Evolutionary conservation across 768 basidiomycete species (phyloP).

Genomic region (Cyathus striatus): DNA sequence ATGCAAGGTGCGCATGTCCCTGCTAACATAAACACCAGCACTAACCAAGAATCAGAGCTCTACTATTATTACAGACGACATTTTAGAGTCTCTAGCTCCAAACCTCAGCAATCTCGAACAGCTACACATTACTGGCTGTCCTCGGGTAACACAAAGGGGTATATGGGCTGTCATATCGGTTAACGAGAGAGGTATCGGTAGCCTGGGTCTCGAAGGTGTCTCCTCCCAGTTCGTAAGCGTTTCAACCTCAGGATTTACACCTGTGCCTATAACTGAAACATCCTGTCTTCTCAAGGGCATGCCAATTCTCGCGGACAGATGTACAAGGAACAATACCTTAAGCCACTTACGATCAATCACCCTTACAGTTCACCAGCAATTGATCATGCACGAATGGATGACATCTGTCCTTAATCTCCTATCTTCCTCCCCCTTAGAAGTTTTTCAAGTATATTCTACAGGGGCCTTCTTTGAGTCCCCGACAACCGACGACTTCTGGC

Average conservation of each 20-base stretch:
- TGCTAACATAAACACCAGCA: neutral
- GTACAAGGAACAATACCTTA: conserved; percentile 29
- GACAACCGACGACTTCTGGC: conserved; percentile 46
- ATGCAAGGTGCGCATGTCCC: conserved; percentile 48
- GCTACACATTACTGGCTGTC: conserved; percentile 62
- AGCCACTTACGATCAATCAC: conserved; percentile 50
- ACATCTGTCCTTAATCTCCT: conserved; percentile 36
- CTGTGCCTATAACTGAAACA: too few relatives aligned
- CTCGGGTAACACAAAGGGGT: conserved; percentile 60
- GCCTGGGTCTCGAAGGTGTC: conserved; percentile 58
- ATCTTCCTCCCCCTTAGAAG: conserved; percentile 43
- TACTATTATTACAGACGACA: conserved; percentile 49
- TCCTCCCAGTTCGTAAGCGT: conserved; percentile 52
- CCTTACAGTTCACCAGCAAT: conserved; percentile 39
- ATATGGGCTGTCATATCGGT: conserved; percentile 44
- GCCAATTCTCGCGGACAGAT: conserved; percentile 33
- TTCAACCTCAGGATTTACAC: too few relatives aligned
- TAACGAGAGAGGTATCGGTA: conserved; percentile 41
- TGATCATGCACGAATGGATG: conserved; percentile 39
- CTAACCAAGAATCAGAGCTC: conserved; percentile 41
- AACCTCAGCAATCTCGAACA: conserved; percentile 46
- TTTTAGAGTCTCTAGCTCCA: conserved; percentile 46
- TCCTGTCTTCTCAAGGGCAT: conserved; percentile 53
- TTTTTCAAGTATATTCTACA: conserved; percentile 59
- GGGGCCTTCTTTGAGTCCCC: conserved; percentile 31